Conservation (phyloP, 768 basidiomycete genomes). For the Phlebiopsis gigantea region DNA sequence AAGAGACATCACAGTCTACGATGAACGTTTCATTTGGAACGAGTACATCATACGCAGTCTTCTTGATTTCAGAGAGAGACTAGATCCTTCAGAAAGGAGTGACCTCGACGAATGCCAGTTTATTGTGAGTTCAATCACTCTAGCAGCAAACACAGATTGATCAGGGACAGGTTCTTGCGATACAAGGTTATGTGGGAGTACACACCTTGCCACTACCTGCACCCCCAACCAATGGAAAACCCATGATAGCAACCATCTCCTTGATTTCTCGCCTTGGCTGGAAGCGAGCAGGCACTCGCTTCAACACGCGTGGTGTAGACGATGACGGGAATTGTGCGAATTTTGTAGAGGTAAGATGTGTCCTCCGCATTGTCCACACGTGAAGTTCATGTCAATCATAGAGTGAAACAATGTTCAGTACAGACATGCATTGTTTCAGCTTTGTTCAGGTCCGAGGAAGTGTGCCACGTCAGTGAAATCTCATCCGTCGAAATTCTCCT, state of each 20-base stretch:
- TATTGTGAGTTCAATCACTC: constrained; percentile 47
- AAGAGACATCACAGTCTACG: constrained; percentile 57
- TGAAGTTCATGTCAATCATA: constrained; percentile 25
- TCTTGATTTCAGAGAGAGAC: constrained; percentile 78
- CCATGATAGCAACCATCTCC: constrained; percentile 66
- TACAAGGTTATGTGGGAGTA: constrained; percentile 92
- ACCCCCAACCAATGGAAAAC: constrained; percentile 69
- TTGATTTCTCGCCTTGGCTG: constrained; percentile 87
- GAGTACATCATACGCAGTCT: constrained; percentile 83
- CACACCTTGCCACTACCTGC: constrained; percentile 73
- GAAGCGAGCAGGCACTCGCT: constrained; percentile 95
- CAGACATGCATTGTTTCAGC: constrained; percentile 83
- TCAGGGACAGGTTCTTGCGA: constrained; percentile 64
- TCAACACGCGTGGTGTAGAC: constrained; percentile 95
- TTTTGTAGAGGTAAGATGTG: constrained; percentile 75
- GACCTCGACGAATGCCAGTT: constrained; percentile 84
- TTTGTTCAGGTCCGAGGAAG: constrained; percentile 94
- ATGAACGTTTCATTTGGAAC: constrained; percentile 94
- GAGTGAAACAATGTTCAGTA: constrained; percentile 90
- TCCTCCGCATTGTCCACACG: neutral
- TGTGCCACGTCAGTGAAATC: constrained; percentile 78
- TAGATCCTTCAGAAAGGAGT: constrained; percentile 62
- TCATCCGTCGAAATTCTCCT: neutral
- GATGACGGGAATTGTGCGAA: constrained; percentile 94
- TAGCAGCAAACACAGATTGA: neutral